Evolutionary conservation across 805 yeast genomes (phyloP).

Genomic region (Cyberlindnera galapagoensis): DNA sequence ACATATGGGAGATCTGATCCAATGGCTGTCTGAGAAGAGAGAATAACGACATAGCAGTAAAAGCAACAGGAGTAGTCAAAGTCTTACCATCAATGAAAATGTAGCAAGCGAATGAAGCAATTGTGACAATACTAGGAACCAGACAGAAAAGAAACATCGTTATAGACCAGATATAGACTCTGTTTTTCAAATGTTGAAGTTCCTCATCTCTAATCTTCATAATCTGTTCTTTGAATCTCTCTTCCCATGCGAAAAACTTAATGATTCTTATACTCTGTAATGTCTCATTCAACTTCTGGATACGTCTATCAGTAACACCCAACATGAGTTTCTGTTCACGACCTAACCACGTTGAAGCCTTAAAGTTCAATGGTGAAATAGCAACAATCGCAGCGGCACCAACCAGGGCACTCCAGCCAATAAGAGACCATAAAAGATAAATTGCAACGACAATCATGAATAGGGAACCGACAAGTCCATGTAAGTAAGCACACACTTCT

Average conservation of each 20-base stretch:
- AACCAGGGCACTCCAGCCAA: conserved; percentile 85
- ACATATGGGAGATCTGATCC: conserved; percentile 87
- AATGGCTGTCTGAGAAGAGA: conserved; percentile 79
- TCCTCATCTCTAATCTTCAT: conserved; percentile 71
- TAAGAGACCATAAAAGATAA: conserved; percentile 53
- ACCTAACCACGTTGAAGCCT: conserved; percentile 56
- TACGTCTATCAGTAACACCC: conserved; percentile 83
- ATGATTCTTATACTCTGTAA: conserved; percentile 88
- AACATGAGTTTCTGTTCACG: conserved; percentile 63
- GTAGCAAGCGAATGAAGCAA: conserved; percentile 76
- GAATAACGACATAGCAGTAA: conserved; percentile 86
- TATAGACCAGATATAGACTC: conserved; percentile 62
- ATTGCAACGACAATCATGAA: conserved; percentile 68
- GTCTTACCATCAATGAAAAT: conserved; percentile 61
- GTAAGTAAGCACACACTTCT: conserved; percentile 88
- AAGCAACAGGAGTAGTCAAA: conserved; percentile 88
- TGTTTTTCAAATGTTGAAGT: conserved; percentile 45
- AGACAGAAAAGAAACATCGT: conserved; percentile 70
- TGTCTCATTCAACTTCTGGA: conserved; percentile 87
- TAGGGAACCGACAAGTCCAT: conserved; percentile 68
- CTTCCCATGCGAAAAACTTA: conserved; percentile 96
- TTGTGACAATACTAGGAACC: conserved; percentile 78
- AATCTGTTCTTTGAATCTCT: conserved; percentile 68
- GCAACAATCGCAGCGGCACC: conserved; percentile 65
- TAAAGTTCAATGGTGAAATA: conserved; percentile 69